Percentiles rank a stretch among this genome's conserved stretches.
These are phyloP conservation scores for Biscogniauxia mediterranea DNA, from an alignment of 2,329 filamentous ascomycete genomes.

Conservation along the genomic window DNA sequence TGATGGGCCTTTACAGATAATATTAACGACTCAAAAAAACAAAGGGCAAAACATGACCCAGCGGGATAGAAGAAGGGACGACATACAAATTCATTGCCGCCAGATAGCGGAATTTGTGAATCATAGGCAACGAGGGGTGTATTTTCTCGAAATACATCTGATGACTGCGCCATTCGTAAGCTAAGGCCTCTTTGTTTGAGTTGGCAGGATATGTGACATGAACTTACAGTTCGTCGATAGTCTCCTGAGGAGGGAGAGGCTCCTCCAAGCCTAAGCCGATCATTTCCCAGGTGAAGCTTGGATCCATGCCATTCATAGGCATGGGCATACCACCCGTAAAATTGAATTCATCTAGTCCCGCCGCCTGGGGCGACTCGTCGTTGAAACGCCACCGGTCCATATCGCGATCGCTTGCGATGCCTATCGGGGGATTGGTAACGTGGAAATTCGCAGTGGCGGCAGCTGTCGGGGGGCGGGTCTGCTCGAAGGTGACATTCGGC, in stretches of 20 bases:
- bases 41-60: not conserved
- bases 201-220: not conserved
- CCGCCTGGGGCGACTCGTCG: conserved; percentile 51
- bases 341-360: conserved; percentile 55
- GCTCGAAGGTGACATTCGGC: conserved; percentile 33
- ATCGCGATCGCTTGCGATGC: conserved; percentile 46
- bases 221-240: conserved; percentile 78
- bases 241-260: conserved; percentile 57
- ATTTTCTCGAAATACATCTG: conserved; percentile 89
- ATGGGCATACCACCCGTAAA: conserved; percentile 52
- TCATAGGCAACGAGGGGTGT: conserved; percentile 81
- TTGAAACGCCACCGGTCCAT: conserved; percentile 56
- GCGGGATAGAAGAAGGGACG: not conserved
- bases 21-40: not conserved
- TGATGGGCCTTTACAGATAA: not conserved
- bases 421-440: conserved; percentile 46
- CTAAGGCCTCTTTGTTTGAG: not conserved
- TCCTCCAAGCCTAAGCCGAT: conserved; percentile 59
- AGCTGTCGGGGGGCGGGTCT: conserved; percentile 33
- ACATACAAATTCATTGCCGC: conserved; percentile 79
- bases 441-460: conserved; percentile 39
- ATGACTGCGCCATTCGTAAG: conserved; percentile 51
- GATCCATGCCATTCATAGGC: conserved; percentile 49
- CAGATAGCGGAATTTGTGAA: conserved; percentile 84
- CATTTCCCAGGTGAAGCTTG: conserved; percentile 77